A percentile compares a stretch with the other conserved stretches of the same genome.
These are phyloP conservation scores for Crithidia sp. DNA, from an alignment of 208 protist genomes.

Conservation along the genomic window DNA sequence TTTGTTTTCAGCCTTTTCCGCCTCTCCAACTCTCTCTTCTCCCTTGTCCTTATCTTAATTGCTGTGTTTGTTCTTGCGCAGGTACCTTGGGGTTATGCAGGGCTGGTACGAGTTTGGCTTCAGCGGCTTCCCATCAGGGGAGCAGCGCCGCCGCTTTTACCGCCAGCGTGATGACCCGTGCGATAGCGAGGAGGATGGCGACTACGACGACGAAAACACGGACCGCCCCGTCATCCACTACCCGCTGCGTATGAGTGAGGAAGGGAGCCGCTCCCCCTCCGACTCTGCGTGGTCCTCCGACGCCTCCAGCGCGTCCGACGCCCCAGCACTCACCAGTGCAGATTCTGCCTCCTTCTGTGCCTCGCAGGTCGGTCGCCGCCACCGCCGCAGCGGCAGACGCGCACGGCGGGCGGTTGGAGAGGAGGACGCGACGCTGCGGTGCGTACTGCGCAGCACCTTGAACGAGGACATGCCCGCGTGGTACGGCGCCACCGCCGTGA, in stretches of 20 bases:
- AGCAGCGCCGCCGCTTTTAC: slow-evolving; percentile 80
- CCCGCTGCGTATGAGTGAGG: slow-evolving; percentile 57
- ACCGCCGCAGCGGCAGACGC: slow-evolving; percentile 1
- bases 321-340: no score
- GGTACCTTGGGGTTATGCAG: slow-evolving; percentile 39
- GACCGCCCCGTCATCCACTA: slow-evolving; percentile 76
- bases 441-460: slow-evolving; percentile 46
- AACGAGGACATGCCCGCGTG: slow-evolving; percentile 40
- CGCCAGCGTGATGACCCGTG: slow-evolving; percentile 85
- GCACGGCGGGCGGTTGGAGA: not conserved
- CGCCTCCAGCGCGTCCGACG: not conserved
- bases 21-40: not conserved
- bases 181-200: slow-evolving; percentile 83
- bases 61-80: not conserved
- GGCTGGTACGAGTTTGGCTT: slow-evolving; percentile 88
- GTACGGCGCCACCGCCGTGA: slow-evolving; percentile 45
- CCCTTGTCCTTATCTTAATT: slow-evolving; percentile 1
- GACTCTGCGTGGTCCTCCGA: slow-evolving; percentile 11
- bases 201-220: slow-evolving; percentile 71
- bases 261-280: slow-evolving; percentile 26
- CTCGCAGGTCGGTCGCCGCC: not conserved
- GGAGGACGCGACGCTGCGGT: slow-evolving; percentile 21
- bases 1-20: not conserved
- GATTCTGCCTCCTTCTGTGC: no score
- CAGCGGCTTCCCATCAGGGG: slow-evolving; percentile 79